Base-by-base conservation (phyloP, 1,284 basidiomycete genomes). In the Serendipita sp. region DNA sequence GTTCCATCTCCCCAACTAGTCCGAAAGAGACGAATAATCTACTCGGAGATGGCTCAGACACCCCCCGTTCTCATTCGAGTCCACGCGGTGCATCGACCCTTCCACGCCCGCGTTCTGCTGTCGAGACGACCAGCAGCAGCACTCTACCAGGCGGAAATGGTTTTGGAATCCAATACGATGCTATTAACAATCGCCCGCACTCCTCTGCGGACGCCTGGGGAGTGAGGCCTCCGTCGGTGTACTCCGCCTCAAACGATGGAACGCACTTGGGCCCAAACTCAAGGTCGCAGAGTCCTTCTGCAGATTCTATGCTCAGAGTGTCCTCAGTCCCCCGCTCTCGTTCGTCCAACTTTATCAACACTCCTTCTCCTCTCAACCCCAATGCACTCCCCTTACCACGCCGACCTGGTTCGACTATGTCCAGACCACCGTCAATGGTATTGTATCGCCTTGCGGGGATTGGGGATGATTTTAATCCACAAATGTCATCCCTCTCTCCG, bases 381-480 rank as follows among this genome's bases (percentile, higher is more conserved):
- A 75, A 78, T 64, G 34, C 67, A 45, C 22, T 66, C 12, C 44
- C 66, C 30, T 63, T 67, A 44, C 68, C 68, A 15, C 58, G 67
- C 3, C 1, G 69, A 47, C 67, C 62, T 61, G 67, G n/a, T 58
- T 43, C 38, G 2, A 62, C 29, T 61, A 67, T 38, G 49, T 68
- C 70, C 38, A 72, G 72, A 35, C 72, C 79, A 55, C 82, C 82
- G 1, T 82, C 82, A 53, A 85, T 87, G 84, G 74, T 87, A 44
- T 76, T 87, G 61, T 87, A 86, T 70, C 79, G 82, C 12, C 74
- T 87, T 22, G 80, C 82, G 53, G 62, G 63, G 22, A 64, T 69
- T 63, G 10, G 64, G 15, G 12, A 61, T 61, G 45, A 35, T 70
- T 75, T n/a, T 66, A 68, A 2, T 74, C 74, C 32, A 73, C 74